Conservation (phyloP, 495 filamentous ascomycete genomes). For the Aspergillus egyptiacus region DNA sequence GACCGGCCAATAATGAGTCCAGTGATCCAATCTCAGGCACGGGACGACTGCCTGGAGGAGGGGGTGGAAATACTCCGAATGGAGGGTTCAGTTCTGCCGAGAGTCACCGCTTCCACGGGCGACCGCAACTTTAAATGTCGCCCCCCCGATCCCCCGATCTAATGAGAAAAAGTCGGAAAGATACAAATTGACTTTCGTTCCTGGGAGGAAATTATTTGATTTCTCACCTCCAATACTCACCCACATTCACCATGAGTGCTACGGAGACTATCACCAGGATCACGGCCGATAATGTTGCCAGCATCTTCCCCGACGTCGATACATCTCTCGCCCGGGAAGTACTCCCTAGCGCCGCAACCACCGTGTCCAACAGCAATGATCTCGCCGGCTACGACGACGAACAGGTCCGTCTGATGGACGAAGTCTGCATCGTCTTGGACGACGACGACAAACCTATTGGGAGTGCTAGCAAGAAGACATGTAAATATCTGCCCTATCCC, state of each 20-base stretch:
- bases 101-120: slow-evolving; percentile 4
- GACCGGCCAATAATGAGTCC: too few species aligned
- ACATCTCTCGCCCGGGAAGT: slow-evolving; percentile 64
- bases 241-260: slow-evolving; percentile 41
- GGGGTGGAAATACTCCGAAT: slow-evolving; percentile 1
- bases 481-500: slow-evolving; percentile 48
- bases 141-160: background rate
- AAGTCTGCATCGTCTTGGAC: slow-evolving; percentile 96
- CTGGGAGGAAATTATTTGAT: background rate
- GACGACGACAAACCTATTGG: slow-evolving; percentile 91
- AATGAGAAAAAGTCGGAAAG: slow-evolving; percentile 1
- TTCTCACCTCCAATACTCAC: background rate
- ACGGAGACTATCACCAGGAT: slow-evolving; percentile 50
- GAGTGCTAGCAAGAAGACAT: slow-evolving; percentile 96
- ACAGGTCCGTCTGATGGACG: slow-evolving; percentile 97
- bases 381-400: slow-evolving; percentile 90
- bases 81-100: slow-evolving; percentile 14
- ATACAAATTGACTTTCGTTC: background rate
- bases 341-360: slow-evolving; percentile 40
- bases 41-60: background rate
- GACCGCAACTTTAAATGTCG: background rate
- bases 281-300: slow-evolving; percentile 79
- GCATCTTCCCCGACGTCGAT: slow-evolving; percentile 92
- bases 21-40: too few species aligned
- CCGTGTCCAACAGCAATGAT: slow-evolving; percentile 38